Evolutionary conservation across 2,329 filamentous ascomycete species (phyloP).

Genomic region (Penicillium sp.): DNA sequence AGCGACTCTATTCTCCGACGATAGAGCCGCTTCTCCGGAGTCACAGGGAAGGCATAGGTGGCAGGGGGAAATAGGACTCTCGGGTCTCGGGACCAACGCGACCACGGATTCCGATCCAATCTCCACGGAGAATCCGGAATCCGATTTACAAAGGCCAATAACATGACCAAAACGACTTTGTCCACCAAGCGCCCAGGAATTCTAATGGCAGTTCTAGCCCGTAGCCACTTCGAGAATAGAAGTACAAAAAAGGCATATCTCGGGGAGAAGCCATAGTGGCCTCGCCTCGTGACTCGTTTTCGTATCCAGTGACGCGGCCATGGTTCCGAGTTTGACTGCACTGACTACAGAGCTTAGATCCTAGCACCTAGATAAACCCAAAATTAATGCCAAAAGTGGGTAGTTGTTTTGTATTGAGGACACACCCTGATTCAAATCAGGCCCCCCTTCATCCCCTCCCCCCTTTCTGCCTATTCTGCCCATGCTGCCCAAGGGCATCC

Average conservation of each 20-base stretch:
- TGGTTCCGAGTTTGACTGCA: conserved; percentile 16
- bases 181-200: conserved; percentile 12
- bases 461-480: background rate
- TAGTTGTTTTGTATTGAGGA: background rate
- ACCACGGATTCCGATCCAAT: conserved; percentile 6
- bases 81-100: conserved; percentile 12
- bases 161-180: conserved; percentile 6
- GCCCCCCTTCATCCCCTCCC: background rate
- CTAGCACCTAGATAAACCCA: background rate
- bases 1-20: background rate
- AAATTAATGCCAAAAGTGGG: background rate
- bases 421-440: background rate
- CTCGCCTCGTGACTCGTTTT: conserved; percentile 23
- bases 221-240: conserved; percentile 3
- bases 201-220: conserved; percentile 6
- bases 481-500: background rate
- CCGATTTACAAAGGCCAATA: conserved; percentile 5
- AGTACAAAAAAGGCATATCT: background rate
- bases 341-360: conserved; percentile 19
- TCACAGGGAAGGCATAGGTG: conserved; percentile 1
- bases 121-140: conserved; percentile 3
- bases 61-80: conserved; percentile 6
- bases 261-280: conserved; percentile 19
- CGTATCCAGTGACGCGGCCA: conserved; percentile 21
- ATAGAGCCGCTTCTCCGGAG: background rate